These are phyloP conservation scores for Pseudomonodictys pantanalensis DNA, from an alignment of 495 filamentous ascomycete species.

Conservation along the genomic window DNA sequence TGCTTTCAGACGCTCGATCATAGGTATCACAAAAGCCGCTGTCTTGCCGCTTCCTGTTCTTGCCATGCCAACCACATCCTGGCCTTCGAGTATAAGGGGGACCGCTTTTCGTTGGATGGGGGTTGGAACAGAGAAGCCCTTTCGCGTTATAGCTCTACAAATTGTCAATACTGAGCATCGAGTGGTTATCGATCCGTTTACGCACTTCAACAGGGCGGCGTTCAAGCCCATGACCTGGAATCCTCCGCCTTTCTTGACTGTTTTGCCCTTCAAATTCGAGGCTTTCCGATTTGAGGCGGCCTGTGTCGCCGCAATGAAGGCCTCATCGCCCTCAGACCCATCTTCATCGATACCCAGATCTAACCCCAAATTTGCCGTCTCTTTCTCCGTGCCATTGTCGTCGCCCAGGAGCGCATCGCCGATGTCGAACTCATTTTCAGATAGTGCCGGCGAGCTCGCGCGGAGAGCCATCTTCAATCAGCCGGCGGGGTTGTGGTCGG, in stretches of 20 bases:
- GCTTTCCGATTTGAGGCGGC: conserved; percentile 81
- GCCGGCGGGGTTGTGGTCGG: no score
- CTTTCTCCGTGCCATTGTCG: conserved; percentile 37
- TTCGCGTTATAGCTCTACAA: conserved; percentile 85
- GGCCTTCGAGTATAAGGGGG: conserved; percentile 78
- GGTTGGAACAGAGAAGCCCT: conserved; percentile 92
- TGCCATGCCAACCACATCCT: conserved; percentile 97
- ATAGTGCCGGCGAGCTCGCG: conserved; percentile 74
- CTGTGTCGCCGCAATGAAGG: conserved; percentile 83
- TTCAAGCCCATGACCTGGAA: conserved; percentile 96
- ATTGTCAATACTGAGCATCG: no score
- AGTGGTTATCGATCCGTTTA: no score
- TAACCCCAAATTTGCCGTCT: conserved; percentile 32
- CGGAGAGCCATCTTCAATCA: conserved; percentile 53
- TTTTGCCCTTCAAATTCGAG: conserved; percentile 75
- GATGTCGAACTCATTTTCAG: conserved; percentile 92
- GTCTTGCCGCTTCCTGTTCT: conserved; percentile 96
- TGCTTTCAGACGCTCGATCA: conserved; percentile 90
- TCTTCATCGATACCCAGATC: conserved; percentile 38
- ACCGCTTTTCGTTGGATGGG: conserved; percentile 97
- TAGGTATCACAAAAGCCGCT: conserved; percentile 94
- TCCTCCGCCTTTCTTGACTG: conserved; percentile 88
- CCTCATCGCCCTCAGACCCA: conserved; percentile 68
- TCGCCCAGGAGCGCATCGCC: conserved; percentile 69
- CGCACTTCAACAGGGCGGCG: conserved; percentile 73